These are phyloP conservation scores for Penicillium digitatum DNA, from an alignment of 2,329 filamentous ascomycete genomes.

Conservation along the genomic window DNA sequence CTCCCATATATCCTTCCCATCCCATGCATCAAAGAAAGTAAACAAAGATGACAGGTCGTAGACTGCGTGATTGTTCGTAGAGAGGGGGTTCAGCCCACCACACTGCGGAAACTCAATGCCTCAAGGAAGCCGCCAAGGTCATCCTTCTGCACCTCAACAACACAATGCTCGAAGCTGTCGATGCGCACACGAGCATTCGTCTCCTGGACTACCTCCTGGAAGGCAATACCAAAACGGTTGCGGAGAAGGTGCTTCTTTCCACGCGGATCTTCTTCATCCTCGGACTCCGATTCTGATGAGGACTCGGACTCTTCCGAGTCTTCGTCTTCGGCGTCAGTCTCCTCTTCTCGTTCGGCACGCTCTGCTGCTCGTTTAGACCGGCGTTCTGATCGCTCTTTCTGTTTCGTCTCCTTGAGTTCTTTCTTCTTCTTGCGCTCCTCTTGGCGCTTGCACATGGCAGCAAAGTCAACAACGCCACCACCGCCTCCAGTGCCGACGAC, in stretches of 20 bases:
- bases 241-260: constrained; percentile 65
- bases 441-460: constrained; percentile 65
- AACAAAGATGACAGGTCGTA: constrained; percentile 24
- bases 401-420: constrained; percentile 60
- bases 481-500: constrained; percentile 91
- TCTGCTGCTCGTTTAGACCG: constrained; percentile 55
- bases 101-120: constrained; percentile 83
- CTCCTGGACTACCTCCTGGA: constrained; percentile 89
- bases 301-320: constrained; percentile 61
- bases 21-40: constrained; percentile 15
- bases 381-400: constrained; percentile 62
- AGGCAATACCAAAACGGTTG: constrained; percentile 90
- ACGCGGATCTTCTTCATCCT: constrained; percentile 53
- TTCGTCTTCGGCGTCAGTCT: constrained; percentile 55
- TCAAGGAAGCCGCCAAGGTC: constrained; percentile 88
- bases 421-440: constrained; percentile 60
- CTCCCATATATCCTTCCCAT: constrained; percentile 14
- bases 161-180: constrained; percentile 95
- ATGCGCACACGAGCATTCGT: constrained; percentile 86
- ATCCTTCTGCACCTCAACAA: constrained; percentile 96
- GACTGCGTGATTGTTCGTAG: constrained; percentile 21
- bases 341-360: constrained; percentile 49
- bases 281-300: constrained; percentile 51
- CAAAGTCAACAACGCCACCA: constrained; percentile 65
- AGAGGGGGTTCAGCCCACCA: constrained; percentile 53